Base-by-base conservation (phyloP, 768 basidiomycete genomes). In the Rhizopogon salebrosus region DNA sequence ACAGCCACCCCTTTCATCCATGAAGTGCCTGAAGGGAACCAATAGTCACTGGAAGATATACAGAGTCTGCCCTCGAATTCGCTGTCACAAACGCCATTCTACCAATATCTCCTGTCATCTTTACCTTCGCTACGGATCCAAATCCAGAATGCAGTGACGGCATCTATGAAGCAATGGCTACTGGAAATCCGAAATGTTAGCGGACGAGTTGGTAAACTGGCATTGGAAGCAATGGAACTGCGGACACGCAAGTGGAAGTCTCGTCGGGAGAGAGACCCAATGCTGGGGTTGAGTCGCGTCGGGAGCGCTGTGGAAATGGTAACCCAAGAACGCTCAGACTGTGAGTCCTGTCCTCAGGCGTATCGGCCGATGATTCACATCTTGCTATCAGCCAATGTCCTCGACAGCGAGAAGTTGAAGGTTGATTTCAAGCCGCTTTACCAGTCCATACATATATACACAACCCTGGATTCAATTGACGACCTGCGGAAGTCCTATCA, bases 391-490 rank as follows among this genome's bases (percentile, higher is more conserved):
- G 95, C 87, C 67, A 86, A 95, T 67, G 86, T 95, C 3, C 75
- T 98, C n/a, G 85, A 95, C 59, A 95, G 93, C 63, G 92, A 95
- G 51, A 79, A 85, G 57, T 75, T 97, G 27, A 78, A 79, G 43
- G 89, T 99, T 42, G 92, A 98, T 69, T 98, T 99, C 75, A 89
- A 87, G 60, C 95, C 95, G 11, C 70, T 99, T 11, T 95, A 92
- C 61, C 92, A 98, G 70, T 95, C 93, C 67, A 94, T 99, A 48
- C 97, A 97, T 62, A 98, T 98, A 55, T 95, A 98, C 69, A 84
- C 88, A 52, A 84, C 93, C 5, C 76, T 99, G 20, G 92, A 95
- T 64, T 85, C 87, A n/a, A 77, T 95, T 35, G 87, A 89, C 38
- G 94, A 95, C 58, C 77, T 98, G 9, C 92, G 92, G 52, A 81